A percentile compares a stretch with the other conserved stretches of the same genome.
These are phyloP conservation scores for Colletotrichum navitas DNA, from an alignment of 2,329 filamentous ascomycete species.

Conservation along the genomic window DNA sequence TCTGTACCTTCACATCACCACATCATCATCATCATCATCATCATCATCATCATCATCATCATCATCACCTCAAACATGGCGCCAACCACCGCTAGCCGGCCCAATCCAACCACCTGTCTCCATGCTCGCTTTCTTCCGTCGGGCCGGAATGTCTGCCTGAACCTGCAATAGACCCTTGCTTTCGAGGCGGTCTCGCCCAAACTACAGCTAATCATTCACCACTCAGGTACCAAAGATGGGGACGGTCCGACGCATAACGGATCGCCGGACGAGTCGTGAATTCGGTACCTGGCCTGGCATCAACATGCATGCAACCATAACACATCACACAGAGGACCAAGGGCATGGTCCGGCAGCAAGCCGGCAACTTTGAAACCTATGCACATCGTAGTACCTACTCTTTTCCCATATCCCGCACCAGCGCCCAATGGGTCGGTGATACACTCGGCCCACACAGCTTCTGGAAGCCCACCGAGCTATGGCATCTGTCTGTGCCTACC, in stretches of 20 bases:
- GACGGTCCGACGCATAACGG: not conserved
- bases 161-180: slow-evolving; percentile 1
- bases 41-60: slow-evolving; percentile 27
- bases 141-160: slow-evolving; percentile 8
- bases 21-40: slow-evolving; percentile 7
- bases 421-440: slow-evolving; percentile 33
- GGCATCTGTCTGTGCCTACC: no score
- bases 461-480: slow-evolving; percentile 28
- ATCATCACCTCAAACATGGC: not conserved
- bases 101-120: not conserved
- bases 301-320: not conserved
- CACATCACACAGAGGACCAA: not conserved
- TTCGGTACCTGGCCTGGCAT: not conserved
- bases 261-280: not conserved
- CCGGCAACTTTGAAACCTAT: slow-evolving; percentile 29
- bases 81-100: slow-evolving; percentile 14
- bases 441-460: slow-evolving; percentile 29
- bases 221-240: not conserved
- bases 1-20: slow-evolving; percentile 36
- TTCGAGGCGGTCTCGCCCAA: not conserved
- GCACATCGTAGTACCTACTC: not conserved
- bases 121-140: slow-evolving; percentile 1
- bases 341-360: slow-evolving; percentile 15
- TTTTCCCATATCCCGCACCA: slow-evolving; percentile 24
- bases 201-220: not conserved